Evolutionary conservation across 2,329 filamentous ascomycete species (phyloP).

Genomic region (Penicillium thymicola): DNA sequence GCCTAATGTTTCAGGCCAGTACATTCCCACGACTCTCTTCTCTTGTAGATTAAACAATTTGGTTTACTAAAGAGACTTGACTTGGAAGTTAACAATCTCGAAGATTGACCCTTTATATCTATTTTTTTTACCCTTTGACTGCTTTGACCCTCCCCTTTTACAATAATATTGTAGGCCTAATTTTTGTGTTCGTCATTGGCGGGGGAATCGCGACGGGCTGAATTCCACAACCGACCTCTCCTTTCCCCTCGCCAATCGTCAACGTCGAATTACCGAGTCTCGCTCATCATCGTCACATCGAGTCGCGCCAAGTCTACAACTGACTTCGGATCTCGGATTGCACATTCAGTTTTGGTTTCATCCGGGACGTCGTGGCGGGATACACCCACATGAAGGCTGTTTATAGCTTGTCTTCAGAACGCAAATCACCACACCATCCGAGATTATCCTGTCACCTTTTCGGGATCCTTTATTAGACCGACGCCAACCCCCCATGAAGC

Average conservation of each 20-base stretch:
- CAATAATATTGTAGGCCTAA: background rate
- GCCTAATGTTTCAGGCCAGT: background rate
- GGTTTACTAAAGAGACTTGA: no score
- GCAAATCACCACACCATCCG: background rate
- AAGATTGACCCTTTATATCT: background rate
- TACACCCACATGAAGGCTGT: background rate
- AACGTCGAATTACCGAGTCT: conserved; percentile 4
- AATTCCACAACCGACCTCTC: background rate
- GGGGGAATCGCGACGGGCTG: conserved; percentile 22
- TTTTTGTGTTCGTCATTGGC: background rate
- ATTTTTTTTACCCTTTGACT: no score
- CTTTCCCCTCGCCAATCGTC: conserved; percentile 2
- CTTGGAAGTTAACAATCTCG: background rate
- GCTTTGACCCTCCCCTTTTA: no score
- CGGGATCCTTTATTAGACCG: conserved; percentile 4
- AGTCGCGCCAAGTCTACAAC: background rate
- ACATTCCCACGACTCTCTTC: no score
- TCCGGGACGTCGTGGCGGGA: background rate
- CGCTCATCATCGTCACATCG: background rate
- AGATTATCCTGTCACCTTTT: background rate
- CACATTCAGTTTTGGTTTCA: background rate
- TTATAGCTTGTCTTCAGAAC: background rate
- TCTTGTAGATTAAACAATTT: no score
- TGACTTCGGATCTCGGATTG: background rate
- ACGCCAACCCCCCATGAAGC: conserved; percentile 9